phyloP scores from a whole-genome alignment of 2,329 filamentous ascomycete species.

The Cladorrhinum sp. region DNA sequence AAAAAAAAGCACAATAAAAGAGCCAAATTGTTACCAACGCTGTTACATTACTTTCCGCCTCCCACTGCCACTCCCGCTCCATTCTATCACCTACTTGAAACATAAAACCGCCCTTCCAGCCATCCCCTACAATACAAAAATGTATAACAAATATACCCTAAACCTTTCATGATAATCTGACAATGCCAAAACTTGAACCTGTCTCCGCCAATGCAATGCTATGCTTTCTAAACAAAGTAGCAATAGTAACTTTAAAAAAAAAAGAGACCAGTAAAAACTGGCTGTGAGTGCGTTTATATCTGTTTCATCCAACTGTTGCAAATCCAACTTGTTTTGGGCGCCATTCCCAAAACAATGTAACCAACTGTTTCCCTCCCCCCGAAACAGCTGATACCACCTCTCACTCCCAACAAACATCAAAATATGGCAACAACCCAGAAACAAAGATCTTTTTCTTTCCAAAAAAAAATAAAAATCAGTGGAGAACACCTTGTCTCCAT shows the following conservation, averaged over 20 bases:
- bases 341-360: background rate
- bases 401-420: background rate
- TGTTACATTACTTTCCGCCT: background rate
- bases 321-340: background rate
- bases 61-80: no score
- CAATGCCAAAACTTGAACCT: background rate
- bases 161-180: background rate
- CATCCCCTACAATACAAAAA: background rate
- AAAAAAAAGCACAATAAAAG: background rate
- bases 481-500: slow-evolving; percentile 34
- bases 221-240: background rate
- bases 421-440: background rate
- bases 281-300: background rate
- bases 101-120: background rate
- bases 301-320: background rate
- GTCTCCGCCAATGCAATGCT: background rate
- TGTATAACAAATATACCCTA: background rate
- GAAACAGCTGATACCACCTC: background rate
- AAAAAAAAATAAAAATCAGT: slow-evolving; percentile 10
- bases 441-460: background rate
- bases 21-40: background rate
- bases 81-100: background rate
- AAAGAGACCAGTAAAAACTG: background rate
- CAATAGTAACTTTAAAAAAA: background rate
- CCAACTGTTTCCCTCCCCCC: background rate